Conservation (phyloP, 129 eudicot species). For the Escallonia herrerae region DNA sequence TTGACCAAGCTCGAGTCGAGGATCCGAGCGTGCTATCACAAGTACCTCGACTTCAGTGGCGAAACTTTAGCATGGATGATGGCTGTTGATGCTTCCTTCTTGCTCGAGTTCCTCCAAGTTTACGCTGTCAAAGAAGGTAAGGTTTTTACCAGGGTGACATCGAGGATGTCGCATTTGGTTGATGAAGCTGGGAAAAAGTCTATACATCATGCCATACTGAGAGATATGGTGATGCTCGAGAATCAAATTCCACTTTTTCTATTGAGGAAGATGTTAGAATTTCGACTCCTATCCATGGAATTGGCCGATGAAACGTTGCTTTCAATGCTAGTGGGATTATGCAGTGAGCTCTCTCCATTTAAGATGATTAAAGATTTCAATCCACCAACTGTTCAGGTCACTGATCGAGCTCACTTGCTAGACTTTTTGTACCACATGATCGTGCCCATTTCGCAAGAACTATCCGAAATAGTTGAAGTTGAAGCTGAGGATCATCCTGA, state of each 20-base stretch:
- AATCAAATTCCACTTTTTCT: constrained; percentile 52
- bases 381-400: background rate
- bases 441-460: constrained; percentile 24
- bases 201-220: constrained; percentile 40
- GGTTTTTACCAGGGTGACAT: constrained; percentile 11
- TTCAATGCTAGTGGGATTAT: constrained; percentile 30
- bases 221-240: constrained; percentile 60
- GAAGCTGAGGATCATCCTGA: constrained; percentile 15
- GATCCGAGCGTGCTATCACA: constrained; percentile 52
- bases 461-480: constrained; percentile 14
- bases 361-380: constrained; percentile 13
- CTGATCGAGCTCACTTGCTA: constrained; percentile 34
- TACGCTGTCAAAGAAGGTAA: constrained; percentile 25
- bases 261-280: constrained; percentile 30
- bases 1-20: constrained; percentile 20
- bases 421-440: constrained; percentile 44
- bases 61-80: constrained; percentile 65
- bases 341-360: constrained; percentile 45
- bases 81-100: constrained; percentile 50
- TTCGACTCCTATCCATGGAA: constrained; percentile 16
- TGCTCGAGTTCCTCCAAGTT: constrained; percentile 53
- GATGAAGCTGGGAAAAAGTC: constrained; percentile 26
- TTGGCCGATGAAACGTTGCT: constrained; percentile 24
- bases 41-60: constrained; percentile 28
- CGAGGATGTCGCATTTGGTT: constrained; percentile 33